These are phyloP conservation scores for Acanthamoeba quina DNA, from an alignment of 208 protist species.

Conservation along the genomic window DNA sequence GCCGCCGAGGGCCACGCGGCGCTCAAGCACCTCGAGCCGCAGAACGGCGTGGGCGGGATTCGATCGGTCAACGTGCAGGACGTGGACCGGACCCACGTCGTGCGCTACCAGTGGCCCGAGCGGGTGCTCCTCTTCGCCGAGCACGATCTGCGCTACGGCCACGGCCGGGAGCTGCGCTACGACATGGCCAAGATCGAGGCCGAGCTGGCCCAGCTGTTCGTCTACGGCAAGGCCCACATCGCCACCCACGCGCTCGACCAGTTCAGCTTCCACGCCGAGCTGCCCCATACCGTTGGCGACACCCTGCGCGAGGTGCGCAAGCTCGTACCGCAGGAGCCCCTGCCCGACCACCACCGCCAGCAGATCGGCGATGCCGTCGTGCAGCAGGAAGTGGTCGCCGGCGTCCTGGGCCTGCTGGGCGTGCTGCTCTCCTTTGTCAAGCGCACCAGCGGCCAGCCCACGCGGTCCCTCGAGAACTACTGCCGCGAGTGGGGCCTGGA, in stretches of 20 bases:
- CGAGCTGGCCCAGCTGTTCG: not conserved
- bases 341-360: not conserved
- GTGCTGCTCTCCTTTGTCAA: constrained; percentile 26
- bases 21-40: not conserved
- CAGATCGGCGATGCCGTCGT: not conserved
- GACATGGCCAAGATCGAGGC: constrained; percentile 20
- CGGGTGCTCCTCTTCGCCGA: constrained; percentile 24
- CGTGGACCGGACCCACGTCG: not conserved
- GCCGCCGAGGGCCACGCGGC: constrained; percentile 20
- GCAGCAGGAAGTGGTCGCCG: not conserved
- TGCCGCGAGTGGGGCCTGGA: not conserved
- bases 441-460: constrained; percentile 22
- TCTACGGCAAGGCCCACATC: not conserved
- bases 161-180: not conserved
- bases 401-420: not conserved
- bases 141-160: constrained; percentile 23
- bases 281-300: not conserved
- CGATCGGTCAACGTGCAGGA: not conserved
- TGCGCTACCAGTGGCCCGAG: constrained; percentile 24
- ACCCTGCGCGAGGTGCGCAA: constrained; percentile 3
- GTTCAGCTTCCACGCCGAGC: constrained; percentile 27
- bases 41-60: constrained; percentile 26
- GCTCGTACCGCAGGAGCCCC: constrained; percentile 8
- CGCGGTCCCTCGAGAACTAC: constrained; percentile 19
- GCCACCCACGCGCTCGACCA: constrained; percentile 21